Conservation (phyloP, 805 yeast genomes). For the Barnettozyma californica region DNA sequence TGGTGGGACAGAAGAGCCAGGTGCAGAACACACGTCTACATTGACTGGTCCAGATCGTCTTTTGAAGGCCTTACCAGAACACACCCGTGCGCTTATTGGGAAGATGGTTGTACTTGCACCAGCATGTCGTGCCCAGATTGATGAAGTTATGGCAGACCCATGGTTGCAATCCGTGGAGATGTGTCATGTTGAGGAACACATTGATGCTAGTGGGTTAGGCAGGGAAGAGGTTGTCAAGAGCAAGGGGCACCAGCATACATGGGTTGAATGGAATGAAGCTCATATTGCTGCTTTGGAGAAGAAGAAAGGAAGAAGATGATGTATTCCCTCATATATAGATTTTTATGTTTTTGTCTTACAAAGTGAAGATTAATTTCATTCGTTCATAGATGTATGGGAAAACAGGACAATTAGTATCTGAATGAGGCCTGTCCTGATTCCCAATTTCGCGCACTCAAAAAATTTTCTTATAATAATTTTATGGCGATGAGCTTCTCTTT, state of each 20-base stretch:
- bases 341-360: not conserved
- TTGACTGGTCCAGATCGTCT: slow-evolving; percentile 69
- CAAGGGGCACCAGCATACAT: slow-evolving; percentile 73
- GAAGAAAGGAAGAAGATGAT: slow-evolving; percentile 43
- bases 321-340: not conserved
- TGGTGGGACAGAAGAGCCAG: slow-evolving; percentile 21
- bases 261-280: slow-evolving; percentile 89
- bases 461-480: not conserved
- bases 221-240: slow-evolving; percentile 33
- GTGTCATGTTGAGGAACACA: slow-evolving; percentile 56
- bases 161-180: slow-evolving; percentile 61
- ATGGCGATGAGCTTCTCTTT: not conserved
- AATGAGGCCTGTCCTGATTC: not conserved
- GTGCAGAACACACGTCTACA: slow-evolving; percentile 52
- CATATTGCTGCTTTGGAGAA: slow-evolving; percentile 91
- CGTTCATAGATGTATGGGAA: not conserved
- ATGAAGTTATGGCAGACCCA: slow-evolving; percentile 66
- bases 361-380: not conserved
- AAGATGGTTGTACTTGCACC: slow-evolving; percentile 83
- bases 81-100: slow-evolving; percentile 60
- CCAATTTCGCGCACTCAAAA: not conserved
- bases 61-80: slow-evolving; percentile 64
- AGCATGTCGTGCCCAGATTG: slow-evolving; percentile 77
- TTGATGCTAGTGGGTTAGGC: slow-evolving; percentile 33
- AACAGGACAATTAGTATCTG: not conserved